phyloP scores from a whole-genome alignment of 768 basidiomycete genomes.

The Tremella mesenterica region DNA sequence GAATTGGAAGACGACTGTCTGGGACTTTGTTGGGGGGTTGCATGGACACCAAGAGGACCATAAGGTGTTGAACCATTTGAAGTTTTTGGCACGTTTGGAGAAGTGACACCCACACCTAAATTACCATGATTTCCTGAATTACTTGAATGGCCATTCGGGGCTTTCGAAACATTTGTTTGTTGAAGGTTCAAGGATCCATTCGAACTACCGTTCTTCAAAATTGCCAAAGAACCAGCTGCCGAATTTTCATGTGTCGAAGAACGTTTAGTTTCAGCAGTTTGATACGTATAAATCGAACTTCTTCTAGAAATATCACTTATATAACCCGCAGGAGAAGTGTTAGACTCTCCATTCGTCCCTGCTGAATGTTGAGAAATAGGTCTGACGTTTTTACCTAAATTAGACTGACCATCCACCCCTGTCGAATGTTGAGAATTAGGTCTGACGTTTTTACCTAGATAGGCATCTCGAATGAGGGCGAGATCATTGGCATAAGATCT shows the following conservation, averaged over 20 bases:
- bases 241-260: slow-evolving; percentile 10
- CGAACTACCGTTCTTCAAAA: too few relatives aligned
- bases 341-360: neutral
- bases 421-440: slow-evolving; percentile 21
- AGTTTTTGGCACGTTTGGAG: neutral
- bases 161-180: too few relatives aligned
- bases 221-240: neutral
- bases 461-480: slow-evolving; percentile 42
- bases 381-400: slow-evolving; percentile 27
- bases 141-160: too few relatives aligned
- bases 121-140: neutral
- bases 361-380: slow-evolving; percentile 19
- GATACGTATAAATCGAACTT: slow-evolving; percentile 31
- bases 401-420: slow-evolving; percentile 14
- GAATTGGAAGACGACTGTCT: slow-evolving; percentile 5
- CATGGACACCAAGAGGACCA: too few relatives aligned
- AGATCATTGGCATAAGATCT: slow-evolving; percentile 43
- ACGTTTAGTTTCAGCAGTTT: slow-evolving; percentile 28
- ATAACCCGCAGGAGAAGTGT: too few relatives aligned
- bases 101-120: neutral
- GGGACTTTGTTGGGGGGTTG: neutral
- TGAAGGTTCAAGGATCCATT: too few relatives aligned
- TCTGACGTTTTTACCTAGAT: slow-evolving; percentile 27
- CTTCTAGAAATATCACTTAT: slow-evolving; percentile 16
- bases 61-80: neutral